These are phyloP conservation scores for Phytopythium kandeliae DNA, from an alignment of 352 stramenopile genomes.

Conservation along the genomic window DNA sequence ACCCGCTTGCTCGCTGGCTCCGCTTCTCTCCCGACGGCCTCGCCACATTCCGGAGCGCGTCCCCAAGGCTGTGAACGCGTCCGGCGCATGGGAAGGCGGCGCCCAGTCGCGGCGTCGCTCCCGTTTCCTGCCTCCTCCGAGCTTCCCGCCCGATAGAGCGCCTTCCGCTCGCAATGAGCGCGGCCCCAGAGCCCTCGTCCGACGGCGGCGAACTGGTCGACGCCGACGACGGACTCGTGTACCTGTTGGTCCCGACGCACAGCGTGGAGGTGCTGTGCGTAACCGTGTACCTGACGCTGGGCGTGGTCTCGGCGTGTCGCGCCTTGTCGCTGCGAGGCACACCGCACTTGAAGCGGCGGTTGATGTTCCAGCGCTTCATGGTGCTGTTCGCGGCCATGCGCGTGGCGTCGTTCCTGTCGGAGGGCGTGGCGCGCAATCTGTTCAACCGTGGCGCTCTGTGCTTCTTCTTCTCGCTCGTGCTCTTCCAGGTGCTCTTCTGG, in stretches of 20 bases:
- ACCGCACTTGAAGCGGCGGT: slow-evolving; percentile 26
- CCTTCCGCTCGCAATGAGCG: background rate
- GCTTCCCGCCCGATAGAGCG: background rate
- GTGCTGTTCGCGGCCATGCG: slow-evolving; percentile 54
- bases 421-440: slow-evolving; percentile 32
- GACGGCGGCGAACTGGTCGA: background rate
- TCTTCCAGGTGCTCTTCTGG: slow-evolving; percentile 85
- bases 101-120: background rate
- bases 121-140: background rate
- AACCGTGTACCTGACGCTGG: slow-evolving; percentile 50
- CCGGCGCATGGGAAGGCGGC: slow-evolving; percentile 1
- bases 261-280: slow-evolving; percentile 51
- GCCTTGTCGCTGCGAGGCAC: slow-evolving; percentile 24
- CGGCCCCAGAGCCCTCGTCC: background rate
- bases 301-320: slow-evolving; percentile 42
- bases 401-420: slow-evolving; percentile 45
- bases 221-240: slow-evolving; percentile 41
- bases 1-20: background rate
- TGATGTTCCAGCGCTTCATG: slow-evolving; percentile 73
- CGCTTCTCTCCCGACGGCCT: background rate
- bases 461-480: slow-evolving; percentile 82
- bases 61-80: background rate
- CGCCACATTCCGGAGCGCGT: background rate
- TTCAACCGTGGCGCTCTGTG: slow-evolving; percentile 70
- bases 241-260: slow-evolving; percentile 43